Percentiles rank a stretch among this genome's conserved stretches.
Conservation (phyloP, 2,329 filamentous ascomycete species). For the Verticillium klebahnii region DNA sequence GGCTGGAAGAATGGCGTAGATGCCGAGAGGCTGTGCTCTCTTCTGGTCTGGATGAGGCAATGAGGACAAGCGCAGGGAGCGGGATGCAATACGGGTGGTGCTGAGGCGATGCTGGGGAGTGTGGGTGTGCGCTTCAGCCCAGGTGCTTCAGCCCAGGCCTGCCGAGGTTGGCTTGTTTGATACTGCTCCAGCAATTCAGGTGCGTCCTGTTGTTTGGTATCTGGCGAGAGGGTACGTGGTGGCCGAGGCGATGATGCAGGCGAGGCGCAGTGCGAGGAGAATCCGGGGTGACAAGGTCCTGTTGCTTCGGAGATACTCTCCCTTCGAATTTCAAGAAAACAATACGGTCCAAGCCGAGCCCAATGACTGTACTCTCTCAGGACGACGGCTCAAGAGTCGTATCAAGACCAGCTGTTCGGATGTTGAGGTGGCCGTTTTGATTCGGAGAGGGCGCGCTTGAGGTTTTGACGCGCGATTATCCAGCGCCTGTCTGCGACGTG, state of each 20-base stretch:
- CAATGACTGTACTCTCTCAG: background rate
- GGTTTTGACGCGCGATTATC: constrained; percentile 42
- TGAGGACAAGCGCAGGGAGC: background rate
- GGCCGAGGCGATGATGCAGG: background rate
- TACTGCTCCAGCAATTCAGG: background rate
- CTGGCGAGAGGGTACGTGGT: background rate
- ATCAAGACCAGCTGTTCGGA: background rate
- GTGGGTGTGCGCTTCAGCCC: background rate
- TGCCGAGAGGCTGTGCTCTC: background rate
- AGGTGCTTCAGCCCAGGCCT: background rate
- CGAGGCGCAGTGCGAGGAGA: background rate
- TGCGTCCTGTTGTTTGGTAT: background rate
- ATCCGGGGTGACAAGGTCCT: background rate
- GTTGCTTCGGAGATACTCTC: background rate
- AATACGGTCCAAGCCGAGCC: background rate
- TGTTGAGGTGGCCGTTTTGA: background rate
- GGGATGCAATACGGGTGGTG: background rate
- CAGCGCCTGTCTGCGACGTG: constrained; percentile 31
- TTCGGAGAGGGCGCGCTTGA: background rate
- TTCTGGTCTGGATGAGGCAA: background rate
- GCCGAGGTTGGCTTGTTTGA: background rate
- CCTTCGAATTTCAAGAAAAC: background rate
- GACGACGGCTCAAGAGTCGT: background rate
- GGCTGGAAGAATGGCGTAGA: background rate
- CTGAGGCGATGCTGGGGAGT: background rate